phyloP scores from a whole-genome alignment of 2,329 filamentous ascomycete species.

The Curvularia sp. region DNA sequence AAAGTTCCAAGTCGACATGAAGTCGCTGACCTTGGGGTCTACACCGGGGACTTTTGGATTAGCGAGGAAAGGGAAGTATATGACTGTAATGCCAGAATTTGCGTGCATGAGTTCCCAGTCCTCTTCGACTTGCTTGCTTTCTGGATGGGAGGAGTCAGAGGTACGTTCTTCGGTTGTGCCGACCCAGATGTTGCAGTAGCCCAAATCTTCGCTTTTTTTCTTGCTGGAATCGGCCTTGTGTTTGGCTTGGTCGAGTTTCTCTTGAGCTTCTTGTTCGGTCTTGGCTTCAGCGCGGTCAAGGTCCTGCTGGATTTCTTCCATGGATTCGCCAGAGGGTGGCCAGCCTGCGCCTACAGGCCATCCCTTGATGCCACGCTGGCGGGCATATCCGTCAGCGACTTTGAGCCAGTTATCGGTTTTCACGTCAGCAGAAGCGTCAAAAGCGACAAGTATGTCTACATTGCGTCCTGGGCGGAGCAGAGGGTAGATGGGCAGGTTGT shows the following conservation, averaged over 20 bases:
- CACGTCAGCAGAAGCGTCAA: constrained; percentile 93
- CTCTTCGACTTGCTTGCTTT: constrained; percentile 66
- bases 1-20: constrained; percentile 97
- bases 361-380: constrained; percentile 86
- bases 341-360: constrained; percentile 97
- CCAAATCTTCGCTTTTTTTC: constrained; percentile 62
- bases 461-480: constrained; percentile 86
- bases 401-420: constrained; percentile 96
- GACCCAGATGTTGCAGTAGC: constrained; percentile 95
- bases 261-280: constrained; percentile 66
- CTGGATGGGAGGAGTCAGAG: constrained; percentile 61
- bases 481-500: constrained; percentile 96
- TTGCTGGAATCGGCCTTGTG: constrained; percentile 23
- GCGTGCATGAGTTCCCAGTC: constrained; percentile 73
- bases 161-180: constrained; percentile 79
- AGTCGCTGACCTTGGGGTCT: constrained; percentile 83
- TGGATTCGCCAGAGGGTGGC: constrained; percentile 70
- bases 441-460: constrained; percentile 88
- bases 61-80: constrained; percentile 88
- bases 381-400: constrained; percentile 90
- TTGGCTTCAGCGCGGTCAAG: constrained; percentile 72
- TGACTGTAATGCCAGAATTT: constrained; percentile 83
- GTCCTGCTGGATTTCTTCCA: constrained; percentile 67
- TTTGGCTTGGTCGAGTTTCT: constrained; percentile 68
- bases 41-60: constrained; percentile 82